Percentiles rank a stretch among this genome's conserved stretches.
Evolutionary conservation across 352 stramenopile species (phyloP).

Genomic region (Phytophthora sp.): DNA sequence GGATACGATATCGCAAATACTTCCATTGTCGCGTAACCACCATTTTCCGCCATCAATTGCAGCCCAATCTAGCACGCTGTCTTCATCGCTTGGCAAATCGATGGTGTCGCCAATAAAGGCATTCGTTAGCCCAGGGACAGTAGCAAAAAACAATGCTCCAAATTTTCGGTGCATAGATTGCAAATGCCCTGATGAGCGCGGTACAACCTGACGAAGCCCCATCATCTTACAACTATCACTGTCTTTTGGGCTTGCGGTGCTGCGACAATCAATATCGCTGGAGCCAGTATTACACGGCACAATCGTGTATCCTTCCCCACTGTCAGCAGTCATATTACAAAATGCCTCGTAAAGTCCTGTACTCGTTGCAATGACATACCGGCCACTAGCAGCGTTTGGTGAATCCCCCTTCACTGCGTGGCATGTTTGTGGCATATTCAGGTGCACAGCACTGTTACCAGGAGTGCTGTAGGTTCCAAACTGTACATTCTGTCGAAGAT

Average conservation of each 20-base stretch:
- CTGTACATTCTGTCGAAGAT: constrained; percentile 46
- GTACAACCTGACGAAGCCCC: constrained; percentile 56
- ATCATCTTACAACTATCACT: constrained; percentile 58
- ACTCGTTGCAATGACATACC: constrained; percentile 56
- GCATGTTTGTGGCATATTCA: constrained; percentile 67
- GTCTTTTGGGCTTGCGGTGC: constrained; percentile 41
- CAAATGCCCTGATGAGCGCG: constrained; percentile 56
- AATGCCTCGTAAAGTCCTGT: constrained; percentile 45
- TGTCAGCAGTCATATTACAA: constrained; percentile 63
- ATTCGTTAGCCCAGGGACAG: constrained; percentile 58
- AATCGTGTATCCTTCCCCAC: constrained; percentile 58
- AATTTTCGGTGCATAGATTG: constrained; percentile 46
- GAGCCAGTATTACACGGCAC: constrained; percentile 50
- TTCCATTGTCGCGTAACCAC: constrained; percentile 63
- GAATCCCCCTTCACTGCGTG: constrained; percentile 55
- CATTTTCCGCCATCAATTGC: constrained; percentile 59
- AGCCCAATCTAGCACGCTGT: constrained; percentile 49
- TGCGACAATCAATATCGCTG: constrained; percentile 36
- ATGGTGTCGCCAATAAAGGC: constrained; percentile 37
- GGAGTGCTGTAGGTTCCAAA: constrained; percentile 31
- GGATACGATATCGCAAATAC: constrained; percentile 25
- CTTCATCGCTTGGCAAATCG: constrained; percentile 50
- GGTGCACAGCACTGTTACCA: constrained; percentile 36
- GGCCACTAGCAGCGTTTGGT: constrained; percentile 29
- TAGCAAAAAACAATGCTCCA: constrained; percentile 58